Evolutionary conservation across 1,284 basidiomycete species (phyloP).

Genomic region (Sparassis latifolia): DNA sequence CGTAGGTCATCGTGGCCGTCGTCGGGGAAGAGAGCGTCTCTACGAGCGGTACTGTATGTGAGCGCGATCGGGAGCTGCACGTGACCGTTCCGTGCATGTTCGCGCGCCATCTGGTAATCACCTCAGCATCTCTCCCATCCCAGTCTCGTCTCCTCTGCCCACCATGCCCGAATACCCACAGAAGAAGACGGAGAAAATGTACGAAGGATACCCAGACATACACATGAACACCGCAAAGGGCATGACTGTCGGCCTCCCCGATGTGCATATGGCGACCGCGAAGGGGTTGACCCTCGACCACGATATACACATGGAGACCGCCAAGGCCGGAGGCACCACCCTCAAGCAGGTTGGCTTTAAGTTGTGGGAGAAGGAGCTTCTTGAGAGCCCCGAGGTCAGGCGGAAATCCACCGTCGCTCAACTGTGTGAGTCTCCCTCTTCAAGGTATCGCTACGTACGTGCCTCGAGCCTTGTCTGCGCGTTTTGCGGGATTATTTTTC

Average conservation of each 20-base stretch:
- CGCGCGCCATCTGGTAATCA: no score
- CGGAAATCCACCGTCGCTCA: constrained; percentile 94
- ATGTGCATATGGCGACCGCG: constrained; percentile 65
- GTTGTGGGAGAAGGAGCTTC: constrained; percentile 79
- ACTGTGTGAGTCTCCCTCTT: constrained; percentile 60
- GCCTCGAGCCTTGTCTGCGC: no score
- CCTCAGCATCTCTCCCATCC: background rate
- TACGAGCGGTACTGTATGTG: constrained; percentile 1
- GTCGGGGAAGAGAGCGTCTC: background rate
- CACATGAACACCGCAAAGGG: constrained; percentile 71
- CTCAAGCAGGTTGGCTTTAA: constrained; percentile 50
- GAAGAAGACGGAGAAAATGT: no score
- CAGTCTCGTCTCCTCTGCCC: background rate
- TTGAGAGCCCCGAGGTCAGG: constrained; percentile 81
- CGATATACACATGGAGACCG: constrained; percentile 67
- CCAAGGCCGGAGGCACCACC: constrained; percentile 43
- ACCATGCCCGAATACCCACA: background rate
- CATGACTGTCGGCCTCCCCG: constrained; percentile 36
- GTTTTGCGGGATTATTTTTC: no score
- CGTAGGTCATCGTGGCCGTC: constrained; percentile 24
- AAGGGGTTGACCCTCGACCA: constrained; percentile 41
- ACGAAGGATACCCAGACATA: constrained; percentile 37
- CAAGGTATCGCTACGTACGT: background rate
- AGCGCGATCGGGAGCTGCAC: background rate
- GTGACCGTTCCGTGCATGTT: background rate